A percentile compares a stretch with the other conserved stretches of the same genome.
Conservation (phyloP, 352 stramenopile genomes). For the Phytophthora palmivora region DNA sequence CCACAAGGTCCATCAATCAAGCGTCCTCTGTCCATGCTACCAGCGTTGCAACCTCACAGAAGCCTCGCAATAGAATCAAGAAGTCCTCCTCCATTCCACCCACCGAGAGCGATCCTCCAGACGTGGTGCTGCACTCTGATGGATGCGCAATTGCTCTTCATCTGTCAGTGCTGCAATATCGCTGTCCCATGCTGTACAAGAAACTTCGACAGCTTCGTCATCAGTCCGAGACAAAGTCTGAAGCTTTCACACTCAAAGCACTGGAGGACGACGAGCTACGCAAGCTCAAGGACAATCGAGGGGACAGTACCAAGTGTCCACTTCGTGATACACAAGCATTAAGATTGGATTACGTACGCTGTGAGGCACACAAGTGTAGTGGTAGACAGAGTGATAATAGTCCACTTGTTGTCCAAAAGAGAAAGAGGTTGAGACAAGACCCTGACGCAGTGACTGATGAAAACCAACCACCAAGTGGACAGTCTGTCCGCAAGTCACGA, state of each 20-base stretch:
- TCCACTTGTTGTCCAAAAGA: conserved; percentile 11
- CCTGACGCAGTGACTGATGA: conserved; percentile 7
- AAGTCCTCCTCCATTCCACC: conserved; percentile 15
- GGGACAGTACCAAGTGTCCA: conserved; percentile 21
- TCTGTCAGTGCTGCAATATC: conserved; percentile 35
- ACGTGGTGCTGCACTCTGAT: conserved; percentile 60
- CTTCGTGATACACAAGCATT: conserved; percentile 14
- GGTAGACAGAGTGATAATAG: conserved; percentile 12
- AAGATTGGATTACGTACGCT: conserved; percentile 29
- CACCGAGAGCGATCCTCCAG: conserved; percentile 26
- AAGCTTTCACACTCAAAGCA: conserved; percentile 13
- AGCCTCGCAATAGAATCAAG: not conserved
- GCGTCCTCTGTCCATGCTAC: not conserved
- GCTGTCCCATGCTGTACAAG: conserved; percentile 48
- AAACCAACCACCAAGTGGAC: conserved; percentile 13
- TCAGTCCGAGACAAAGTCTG: not conserved
- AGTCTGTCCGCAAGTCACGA: conserved; percentile 13
- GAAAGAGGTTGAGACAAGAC: conserved; percentile 32
- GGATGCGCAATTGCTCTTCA: conserved; percentile 62
- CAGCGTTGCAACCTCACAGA: not conserved
- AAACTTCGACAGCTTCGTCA: conserved; percentile 39
- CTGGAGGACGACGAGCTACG: conserved; percentile 24
- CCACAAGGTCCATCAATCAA: not conserved
- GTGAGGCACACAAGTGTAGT: conserved; percentile 9
- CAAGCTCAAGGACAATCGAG: conserved; percentile 1